These are phyloP conservation scores for Meyerozyma smithsonii DNA, from an alignment of 1,139 yeast genomes.

Conservation along the genomic window DNA sequence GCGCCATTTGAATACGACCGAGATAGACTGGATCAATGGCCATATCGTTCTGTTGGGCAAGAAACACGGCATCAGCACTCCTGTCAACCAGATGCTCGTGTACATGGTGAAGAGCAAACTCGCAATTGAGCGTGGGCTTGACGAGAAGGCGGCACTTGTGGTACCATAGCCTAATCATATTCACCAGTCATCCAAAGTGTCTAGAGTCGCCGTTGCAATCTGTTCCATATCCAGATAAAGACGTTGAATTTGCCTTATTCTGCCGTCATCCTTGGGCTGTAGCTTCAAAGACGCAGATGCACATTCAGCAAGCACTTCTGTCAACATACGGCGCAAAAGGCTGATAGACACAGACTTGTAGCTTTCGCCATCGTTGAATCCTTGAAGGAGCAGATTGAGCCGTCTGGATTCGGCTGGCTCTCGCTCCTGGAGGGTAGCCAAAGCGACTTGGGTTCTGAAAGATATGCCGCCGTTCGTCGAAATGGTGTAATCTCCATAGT, in stretches of 20 bases:
- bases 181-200: slow-evolving; percentile 2
- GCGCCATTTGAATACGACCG: slow-evolving; percentile 56
- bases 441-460: slow-evolving; percentile 70
- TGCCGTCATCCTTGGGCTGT: slow-evolving; percentile 10
- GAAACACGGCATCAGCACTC: slow-evolving; percentile 34
- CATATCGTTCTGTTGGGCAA: slow-evolving; percentile 53
- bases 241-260: slow-evolving; percentile 8
- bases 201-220: slow-evolving; percentile 5
- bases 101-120: slow-evolving; percentile 44
- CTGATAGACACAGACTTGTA: slow-evolving; percentile 27
- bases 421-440: slow-evolving; percentile 55
- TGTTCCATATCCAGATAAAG: slow-evolving; percentile 11
- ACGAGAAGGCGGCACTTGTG: slow-evolving; percentile 15
- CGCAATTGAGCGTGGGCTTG: slow-evolving; percentile 28
- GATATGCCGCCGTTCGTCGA: slow-evolving; percentile 49
- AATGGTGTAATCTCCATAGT: slow-evolving; percentile 72
- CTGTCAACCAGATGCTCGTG: slow-evolving; percentile 44
- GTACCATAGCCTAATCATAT: slow-evolving; percentile 7
- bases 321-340: slow-evolving; percentile 31
- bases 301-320: slow-evolving; percentile 19
- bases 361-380: slow-evolving; percentile 36
- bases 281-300: slow-evolving; percentile 13
- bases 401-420: slow-evolving; percentile 29
- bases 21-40: slow-evolving; percentile 78
- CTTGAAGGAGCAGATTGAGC: slow-evolving; percentile 22